Conservation (phyloP, 208 protist genomes). For the Novymonas esmeraldas region DNA sequence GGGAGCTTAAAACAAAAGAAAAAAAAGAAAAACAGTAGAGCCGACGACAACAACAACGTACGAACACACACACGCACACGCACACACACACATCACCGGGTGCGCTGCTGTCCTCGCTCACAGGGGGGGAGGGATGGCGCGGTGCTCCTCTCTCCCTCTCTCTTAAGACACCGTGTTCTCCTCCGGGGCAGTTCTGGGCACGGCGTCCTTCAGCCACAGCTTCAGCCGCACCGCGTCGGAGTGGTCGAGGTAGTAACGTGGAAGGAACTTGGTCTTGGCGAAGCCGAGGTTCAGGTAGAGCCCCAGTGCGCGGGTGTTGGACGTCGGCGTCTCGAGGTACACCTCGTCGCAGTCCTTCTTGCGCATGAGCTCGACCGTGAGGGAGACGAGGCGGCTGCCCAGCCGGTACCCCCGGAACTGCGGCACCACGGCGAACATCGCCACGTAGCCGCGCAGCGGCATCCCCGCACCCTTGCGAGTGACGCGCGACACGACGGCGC, state of each 20-base stretch:
- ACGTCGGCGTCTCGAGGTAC: constrained; percentile 95
- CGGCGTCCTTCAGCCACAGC: constrained; percentile 83
- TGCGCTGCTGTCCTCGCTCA: background rate
- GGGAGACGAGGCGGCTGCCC: constrained; percentile 89
- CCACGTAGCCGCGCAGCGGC: constrained; percentile 96
- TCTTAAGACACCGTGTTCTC: background rate
- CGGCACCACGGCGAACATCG: constrained; percentile 97
- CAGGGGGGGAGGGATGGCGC: background rate
- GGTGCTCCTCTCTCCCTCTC: background rate
- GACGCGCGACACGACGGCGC: constrained; percentile 90
- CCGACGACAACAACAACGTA: background rate
- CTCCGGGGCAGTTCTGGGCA: constrained; percentile 18
- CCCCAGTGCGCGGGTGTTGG: constrained; percentile 90
- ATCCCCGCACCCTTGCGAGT: constrained; percentile 62
- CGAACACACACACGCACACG: constrained; percentile 7
- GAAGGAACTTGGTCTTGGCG: constrained; percentile 83
- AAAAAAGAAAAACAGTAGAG: no score
- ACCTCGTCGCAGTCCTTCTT: constrained; percentile 91
- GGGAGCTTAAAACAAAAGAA: background rate
- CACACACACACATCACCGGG: background rate
- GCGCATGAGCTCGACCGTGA: constrained; percentile 93
- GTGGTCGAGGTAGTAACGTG: constrained; percentile 94
- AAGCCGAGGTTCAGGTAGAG: constrained; percentile 98
- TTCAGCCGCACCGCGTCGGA: constrained; percentile 95
- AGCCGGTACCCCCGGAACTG: constrained; percentile 90